Base-by-base conservation (phyloP, 768 basidiomycete species). In the Mycena sanguinolenta region DNA sequence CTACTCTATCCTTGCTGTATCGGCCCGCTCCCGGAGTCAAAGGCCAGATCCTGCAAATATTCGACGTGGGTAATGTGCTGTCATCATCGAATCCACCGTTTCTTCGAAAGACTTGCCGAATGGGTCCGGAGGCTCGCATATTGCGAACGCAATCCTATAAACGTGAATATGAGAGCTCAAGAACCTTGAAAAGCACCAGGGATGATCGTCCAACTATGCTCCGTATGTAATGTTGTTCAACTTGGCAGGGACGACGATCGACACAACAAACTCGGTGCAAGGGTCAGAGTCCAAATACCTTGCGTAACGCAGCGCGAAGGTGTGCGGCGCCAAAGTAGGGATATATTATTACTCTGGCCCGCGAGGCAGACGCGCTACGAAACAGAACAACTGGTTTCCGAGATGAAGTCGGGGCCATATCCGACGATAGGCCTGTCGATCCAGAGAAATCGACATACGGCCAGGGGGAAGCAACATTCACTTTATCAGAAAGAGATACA, bases 231-330 rank as follows among this genome's bases (percentile, higher is more conserved):
- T 79, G 9, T 77, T 67, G 16, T 75, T 74, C 36, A 83, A 76
- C 79, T 83, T 80, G 36, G 78, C 79, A 9, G 83, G 83, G 9
- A 82, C 77, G 34, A 75, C 63, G 36, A 74, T 71, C n/a, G 73
- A 70, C 46, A 77, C 75, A n/a, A 73, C 65, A n/a, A 77, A 78
- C 30, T 73, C 42, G 6, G 16, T 6, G 23, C 6, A 13, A 34
- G 32, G 32, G 32, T 34, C 32, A 34, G 32, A 34, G n/a, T n/a
- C n/a, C n/a, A n/a, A n/a, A n/a, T n/a, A n/a, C n/a, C n/a, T n/a
- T n/a, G n/a, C n/a, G n/a, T n/a, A n/a, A n/a, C n/a, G n/a, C n/a
- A 84, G 79, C 0, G 84, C 83, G 32, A 84, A 80, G 32, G 17
- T 82, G 84, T 9, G 82, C 80, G 75, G 59, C 25, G 84, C 78